phyloP scores from a whole-genome alignment of 441 rosid species.

The Populus trichocarpa region DNA sequence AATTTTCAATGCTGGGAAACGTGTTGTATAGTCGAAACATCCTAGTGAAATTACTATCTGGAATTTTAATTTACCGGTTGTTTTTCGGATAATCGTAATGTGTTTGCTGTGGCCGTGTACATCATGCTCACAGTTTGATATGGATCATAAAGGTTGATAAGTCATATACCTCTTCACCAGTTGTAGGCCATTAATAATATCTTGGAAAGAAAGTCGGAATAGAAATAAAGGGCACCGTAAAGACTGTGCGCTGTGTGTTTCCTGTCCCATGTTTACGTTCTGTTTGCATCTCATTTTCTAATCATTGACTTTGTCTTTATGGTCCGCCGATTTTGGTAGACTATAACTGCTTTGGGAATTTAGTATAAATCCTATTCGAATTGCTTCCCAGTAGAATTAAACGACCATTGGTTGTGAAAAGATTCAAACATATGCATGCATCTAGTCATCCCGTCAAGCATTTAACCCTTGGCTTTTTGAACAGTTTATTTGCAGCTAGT shows the following conservation, averaged over 20 bases:
- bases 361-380: background rate
- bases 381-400: background rate
- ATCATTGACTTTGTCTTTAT: background rate
- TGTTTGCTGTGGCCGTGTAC: background rate
- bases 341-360: background rate
- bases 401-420: background rate
- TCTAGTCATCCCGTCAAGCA: background rate
- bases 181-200: background rate
- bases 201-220: background rate
- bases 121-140: background rate
- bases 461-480: background rate
- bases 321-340: background rate
- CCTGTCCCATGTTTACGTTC: background rate
- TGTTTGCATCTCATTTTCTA: background rate
- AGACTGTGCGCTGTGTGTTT: background rate
- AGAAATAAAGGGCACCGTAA: background rate
- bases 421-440: background rate
- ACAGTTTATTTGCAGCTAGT: background rate
- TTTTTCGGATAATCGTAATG: background rate
- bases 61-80: background rate
- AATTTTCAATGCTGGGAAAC: background rate
- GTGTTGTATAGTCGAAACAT: background rate
- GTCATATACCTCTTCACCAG: background rate
- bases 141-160: background rate
- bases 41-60: background rate